Percentiles rank a stretch among this genome's conserved stretches.
Conservation (phyloP, 768 basidiomycete genomes). For the Calocybe indica region DNA sequence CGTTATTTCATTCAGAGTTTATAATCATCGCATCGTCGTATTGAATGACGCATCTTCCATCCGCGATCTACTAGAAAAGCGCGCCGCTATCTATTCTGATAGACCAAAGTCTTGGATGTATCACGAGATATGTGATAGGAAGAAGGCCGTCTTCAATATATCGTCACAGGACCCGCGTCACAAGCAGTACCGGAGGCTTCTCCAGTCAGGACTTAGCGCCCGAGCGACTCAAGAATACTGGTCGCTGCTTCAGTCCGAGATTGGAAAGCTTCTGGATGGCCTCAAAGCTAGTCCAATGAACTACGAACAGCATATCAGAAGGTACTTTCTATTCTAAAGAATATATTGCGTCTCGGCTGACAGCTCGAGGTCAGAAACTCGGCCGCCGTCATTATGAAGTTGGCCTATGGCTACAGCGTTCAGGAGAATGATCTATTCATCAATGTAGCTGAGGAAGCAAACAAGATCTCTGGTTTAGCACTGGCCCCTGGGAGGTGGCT, state of each 20-base stretch:
- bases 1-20: constrained; percentile 41
- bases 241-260: constrained; percentile 30
- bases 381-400: constrained; percentile 34
- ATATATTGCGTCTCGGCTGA: not conserved
- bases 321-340: constrained; percentile 15
- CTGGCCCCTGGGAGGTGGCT: constrained; percentile 36
- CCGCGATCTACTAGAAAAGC: constrained; percentile 42
- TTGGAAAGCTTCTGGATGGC: constrained; percentile 24
- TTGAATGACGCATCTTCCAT: constrained; percentile 41
- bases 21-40: constrained; percentile 41
- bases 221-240: constrained; percentile 28
- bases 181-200: constrained; percentile 32
- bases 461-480: constrained; percentile 34
- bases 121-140: constrained; percentile 35
- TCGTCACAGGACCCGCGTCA: constrained; percentile 31
- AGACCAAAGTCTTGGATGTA: constrained; percentile 43
- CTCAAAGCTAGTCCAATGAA: constrained; percentile 23
- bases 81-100: constrained; percentile 50
- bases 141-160: constrained; percentile 36
- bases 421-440: constrained; percentile 32
- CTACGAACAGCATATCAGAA: constrained; percentile 30
- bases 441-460: constrained; percentile 29
- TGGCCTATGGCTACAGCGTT: constrained; percentile 36
- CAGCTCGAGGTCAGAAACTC: constrained; percentile 21
- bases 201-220: constrained; percentile 30